These are phyloP conservation scores for Trichoderma sp. DNA, from an alignment of 2,329 filamentous ascomycete species.

Conservation along the genomic window DNA sequence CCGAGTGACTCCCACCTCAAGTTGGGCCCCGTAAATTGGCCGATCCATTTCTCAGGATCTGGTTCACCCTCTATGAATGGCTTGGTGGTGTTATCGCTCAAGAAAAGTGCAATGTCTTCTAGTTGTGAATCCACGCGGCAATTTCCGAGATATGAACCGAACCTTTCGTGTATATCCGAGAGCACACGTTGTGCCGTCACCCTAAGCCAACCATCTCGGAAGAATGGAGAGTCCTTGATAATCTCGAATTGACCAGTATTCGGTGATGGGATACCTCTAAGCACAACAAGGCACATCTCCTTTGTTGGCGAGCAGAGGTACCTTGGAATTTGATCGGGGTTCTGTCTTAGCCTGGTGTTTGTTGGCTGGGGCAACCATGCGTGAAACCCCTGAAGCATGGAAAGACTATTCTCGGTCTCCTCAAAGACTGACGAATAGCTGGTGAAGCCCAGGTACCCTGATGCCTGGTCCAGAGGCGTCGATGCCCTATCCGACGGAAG, in stretches of 20 bases:
- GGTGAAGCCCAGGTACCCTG: slow-evolving; percentile 47
- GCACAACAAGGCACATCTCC: slow-evolving; percentile 39
- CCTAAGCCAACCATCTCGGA: slow-evolving; percentile 34
- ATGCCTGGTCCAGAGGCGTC: slow-evolving; percentile 7
- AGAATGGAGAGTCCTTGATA: slow-evolving; percentile 18
- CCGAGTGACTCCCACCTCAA: slow-evolving; percentile 47
- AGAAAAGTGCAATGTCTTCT: slow-evolving; percentile 35
- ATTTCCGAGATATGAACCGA: slow-evolving; percentile 30
- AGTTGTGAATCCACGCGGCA: slow-evolving; percentile 31
- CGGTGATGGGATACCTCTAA: slow-evolving; percentile 36
- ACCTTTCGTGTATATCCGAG: slow-evolving; percentile 33
- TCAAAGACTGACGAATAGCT: slow-evolving; percentile 44
- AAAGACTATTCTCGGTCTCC: slow-evolving; percentile 42
- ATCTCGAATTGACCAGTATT: slow-evolving; percentile 26
- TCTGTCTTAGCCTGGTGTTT: not conserved
- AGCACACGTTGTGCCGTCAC: slow-evolving; percentile 31
- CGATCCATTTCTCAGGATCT: slow-evolving; percentile 38
- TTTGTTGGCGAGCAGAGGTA: slow-evolving; percentile 31
- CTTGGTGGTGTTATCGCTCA: slow-evolving; percentile 40
- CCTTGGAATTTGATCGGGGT: slow-evolving; percentile 6
- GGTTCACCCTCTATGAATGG: slow-evolving; percentile 37
- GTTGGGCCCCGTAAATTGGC: slow-evolving; percentile 38
- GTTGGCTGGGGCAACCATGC: slow-evolving; percentile 17
- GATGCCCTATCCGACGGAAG: slow-evolving; percentile 4
- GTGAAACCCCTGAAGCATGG: slow-evolving; percentile 31